Conservation (phyloP, 1,139 yeast species). For the Debaryomycetaceae sp. region DNA sequence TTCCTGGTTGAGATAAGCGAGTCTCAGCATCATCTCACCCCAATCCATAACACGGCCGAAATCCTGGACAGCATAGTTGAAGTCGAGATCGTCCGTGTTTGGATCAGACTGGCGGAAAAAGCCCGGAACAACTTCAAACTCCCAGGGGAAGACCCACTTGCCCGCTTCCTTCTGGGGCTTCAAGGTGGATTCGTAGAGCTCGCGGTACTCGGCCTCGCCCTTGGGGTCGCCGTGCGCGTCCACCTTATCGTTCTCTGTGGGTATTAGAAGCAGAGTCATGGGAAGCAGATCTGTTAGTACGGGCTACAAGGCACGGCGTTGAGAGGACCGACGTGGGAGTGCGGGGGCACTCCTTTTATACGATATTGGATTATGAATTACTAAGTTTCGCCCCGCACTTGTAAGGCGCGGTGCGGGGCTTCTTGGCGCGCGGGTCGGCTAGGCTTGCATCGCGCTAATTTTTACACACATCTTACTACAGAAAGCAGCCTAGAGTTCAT, state of each 20-base stretch:
- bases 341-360: no score
- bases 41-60: constrained; percentile 26
- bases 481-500: no score
- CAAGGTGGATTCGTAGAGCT: constrained; percentile 4
- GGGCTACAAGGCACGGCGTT: no score
- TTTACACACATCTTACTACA: no score
- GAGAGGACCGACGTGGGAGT: no score
- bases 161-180: constrained; percentile 4
- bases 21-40: constrained; percentile 16
- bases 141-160: constrained; percentile 15
- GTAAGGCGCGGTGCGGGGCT: no score
- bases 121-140: constrained; percentile 26
- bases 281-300: no score
- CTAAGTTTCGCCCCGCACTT: no score
- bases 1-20: constrained; percentile 18
- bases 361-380: no score
- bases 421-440: no score
- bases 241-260: constrained; percentile 10
- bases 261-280: constrained; percentile 9
- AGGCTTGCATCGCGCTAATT: no score
- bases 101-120: constrained; percentile 27
- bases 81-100: constrained; percentile 26
- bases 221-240: constrained; percentile 14
- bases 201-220: constrained; percentile 6
- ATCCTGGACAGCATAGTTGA: constrained; percentile 28